These are phyloP conservation scores for Ustilago bromivora DNA, from an alignment of 1,284 basidiomycete genomes.

Conservation along the genomic window DNA sequence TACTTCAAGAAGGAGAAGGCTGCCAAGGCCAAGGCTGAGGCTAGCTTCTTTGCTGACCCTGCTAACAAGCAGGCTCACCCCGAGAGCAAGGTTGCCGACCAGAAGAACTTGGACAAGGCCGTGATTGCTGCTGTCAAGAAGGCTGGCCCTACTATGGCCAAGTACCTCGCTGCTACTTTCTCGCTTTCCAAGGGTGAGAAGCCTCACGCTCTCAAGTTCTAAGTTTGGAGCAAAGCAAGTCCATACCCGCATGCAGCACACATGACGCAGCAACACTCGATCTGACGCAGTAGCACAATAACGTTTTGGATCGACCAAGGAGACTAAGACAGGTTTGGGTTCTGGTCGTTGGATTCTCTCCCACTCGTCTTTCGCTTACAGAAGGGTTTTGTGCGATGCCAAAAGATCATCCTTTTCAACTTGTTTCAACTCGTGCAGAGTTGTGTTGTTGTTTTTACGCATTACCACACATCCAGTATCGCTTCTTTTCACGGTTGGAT, in stretches of 20 bases:
- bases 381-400: too few species aligned
- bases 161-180: conserved; percentile 94
- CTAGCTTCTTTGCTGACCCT: conserved; percentile 94
- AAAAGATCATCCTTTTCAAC: background rate
- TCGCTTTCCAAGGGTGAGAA: conserved; percentile 93
- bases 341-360: conserved; percentile 8
- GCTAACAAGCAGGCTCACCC: conserved; percentile 92
- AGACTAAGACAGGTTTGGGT: background rate
- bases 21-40: conserved; percentile 89
- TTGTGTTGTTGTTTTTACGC: background rate
- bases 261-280: background rate
- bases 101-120: conserved; percentile 88
- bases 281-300: background rate
- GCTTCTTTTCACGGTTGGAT: background rate
- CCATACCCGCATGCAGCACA: conserved; percentile 11
- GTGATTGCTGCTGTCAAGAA: conserved; percentile 90
- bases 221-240: conserved; percentile 63
- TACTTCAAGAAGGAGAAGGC: conserved; percentile 78
- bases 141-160: conserved; percentile 84
- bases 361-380: background rate
- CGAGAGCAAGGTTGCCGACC: conserved; percentile 88
- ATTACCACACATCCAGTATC: background rate
- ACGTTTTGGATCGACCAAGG: background rate
- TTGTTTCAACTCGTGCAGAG: background rate
- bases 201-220: conserved; percentile 89